phyloP scores from a whole-genome alignment of 495 filamentous ascomycete genomes.

The Hypoxylon crocopeplum region DNA sequence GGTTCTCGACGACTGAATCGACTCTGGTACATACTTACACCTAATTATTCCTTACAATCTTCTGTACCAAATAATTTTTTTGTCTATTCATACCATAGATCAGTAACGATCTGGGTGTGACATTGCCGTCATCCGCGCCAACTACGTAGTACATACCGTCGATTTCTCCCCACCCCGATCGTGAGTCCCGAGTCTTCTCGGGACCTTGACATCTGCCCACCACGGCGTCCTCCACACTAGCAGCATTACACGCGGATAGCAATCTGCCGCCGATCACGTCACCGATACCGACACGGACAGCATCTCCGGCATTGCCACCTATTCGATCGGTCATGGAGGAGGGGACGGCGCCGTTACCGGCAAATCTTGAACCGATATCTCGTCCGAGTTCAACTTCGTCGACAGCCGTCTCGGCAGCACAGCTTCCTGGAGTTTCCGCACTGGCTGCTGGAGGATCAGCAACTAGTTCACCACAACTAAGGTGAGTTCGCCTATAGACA shows the following conservation, averaged over 20 bases:
- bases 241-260: conserved; percentile 22
- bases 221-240: conserved; percentile 36
- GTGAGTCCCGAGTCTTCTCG: conserved; percentile 35
- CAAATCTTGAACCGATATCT: conserved; percentile 53
- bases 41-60: not conserved
- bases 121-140: not conserved
- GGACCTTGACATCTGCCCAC: conserved; percentile 26
- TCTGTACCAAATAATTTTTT: not conserved
- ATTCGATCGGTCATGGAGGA: conserved; percentile 49
- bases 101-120: conserved; percentile 15
- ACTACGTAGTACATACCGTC: conserved; percentile 10
- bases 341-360: conserved; percentile 44
- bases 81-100: conserved; percentile 1
- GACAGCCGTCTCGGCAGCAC: conserved; percentile 41
- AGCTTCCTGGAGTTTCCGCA: not conserved
- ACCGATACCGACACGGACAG: conserved; percentile 30
- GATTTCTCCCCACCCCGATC: conserved; percentile 16
- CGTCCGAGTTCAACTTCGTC: conserved; percentile 59
- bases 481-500: conserved; percentile 55
- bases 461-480: conserved; percentile 66
- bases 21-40: conserved; percentile 3
- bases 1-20: not conserved
- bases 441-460: conserved; percentile 51
- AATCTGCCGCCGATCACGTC: conserved; percentile 32
- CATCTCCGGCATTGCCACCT: conserved; percentile 31